Evolutionary conservation across 768 basidiomycete species (phyloP).

Genomic region (Baorangia bicolor): DNA sequence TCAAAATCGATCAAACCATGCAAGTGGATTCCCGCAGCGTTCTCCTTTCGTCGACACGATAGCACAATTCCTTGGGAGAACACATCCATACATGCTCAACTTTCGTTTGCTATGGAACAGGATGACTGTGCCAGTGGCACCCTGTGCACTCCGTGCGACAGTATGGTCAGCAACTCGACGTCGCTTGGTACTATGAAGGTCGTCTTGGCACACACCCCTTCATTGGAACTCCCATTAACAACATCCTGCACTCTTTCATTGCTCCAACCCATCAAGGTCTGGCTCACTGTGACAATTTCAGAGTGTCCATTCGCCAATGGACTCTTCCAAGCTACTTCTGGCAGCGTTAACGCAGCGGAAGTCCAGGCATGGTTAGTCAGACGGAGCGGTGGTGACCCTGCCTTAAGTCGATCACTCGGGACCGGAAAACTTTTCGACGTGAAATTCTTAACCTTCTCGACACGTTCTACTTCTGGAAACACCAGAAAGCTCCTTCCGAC

Average conservation of each 20-base stretch:
- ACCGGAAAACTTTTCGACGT: slow-evolving; percentile 22
- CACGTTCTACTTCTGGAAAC: neutral
- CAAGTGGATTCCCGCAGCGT: neutral
- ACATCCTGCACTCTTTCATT: neutral
- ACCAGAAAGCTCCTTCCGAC: neutral
- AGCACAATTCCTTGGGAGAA: slow-evolving; percentile 8
- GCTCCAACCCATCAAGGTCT: neutral
- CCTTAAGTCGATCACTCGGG: slow-evolving; percentile 13
- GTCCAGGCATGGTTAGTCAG: slow-evolving; percentile 1
- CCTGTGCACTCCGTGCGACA: neutral
- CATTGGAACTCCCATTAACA: neutral
- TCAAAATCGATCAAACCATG: neutral
- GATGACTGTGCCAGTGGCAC: neutral
- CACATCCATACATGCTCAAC: slow-evolving; percentile 12
- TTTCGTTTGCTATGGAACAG: neutral
- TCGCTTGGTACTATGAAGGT: neutral
- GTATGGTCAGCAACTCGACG: neutral
- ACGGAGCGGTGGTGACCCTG: slow-evolving; percentile 1
- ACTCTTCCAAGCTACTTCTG: slow-evolving; percentile 6
- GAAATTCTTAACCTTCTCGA: slow-evolving; percentile 16
- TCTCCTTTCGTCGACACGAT: slow-evolving; percentile 9
- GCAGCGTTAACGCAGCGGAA: neutral
- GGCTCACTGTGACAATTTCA: slow-evolving; percentile 15
- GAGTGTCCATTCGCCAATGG: slow-evolving; percentile 14
- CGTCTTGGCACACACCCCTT: slow-evolving; percentile 3